Evolutionary conservation across 1,284 basidiomycete species (phyloP).

Genomic region (Apiotrichum gracile): DNA sequence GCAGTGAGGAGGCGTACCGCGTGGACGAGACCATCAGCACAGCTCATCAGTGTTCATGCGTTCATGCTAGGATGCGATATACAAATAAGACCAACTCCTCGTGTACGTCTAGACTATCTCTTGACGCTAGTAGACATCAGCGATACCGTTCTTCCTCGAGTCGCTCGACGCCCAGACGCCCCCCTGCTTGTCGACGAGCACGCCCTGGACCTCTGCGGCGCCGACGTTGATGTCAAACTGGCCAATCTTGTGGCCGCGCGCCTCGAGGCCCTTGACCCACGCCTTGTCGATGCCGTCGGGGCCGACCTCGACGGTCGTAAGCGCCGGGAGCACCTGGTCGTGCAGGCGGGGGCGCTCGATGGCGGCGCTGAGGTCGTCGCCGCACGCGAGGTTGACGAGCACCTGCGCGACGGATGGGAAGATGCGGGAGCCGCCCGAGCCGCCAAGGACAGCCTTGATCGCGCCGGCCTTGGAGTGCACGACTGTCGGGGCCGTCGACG

Average conservation of each 20-base stretch:
- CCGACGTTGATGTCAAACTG: slow-evolving; percentile 48
- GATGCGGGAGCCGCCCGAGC: slow-evolving; percentile 80
- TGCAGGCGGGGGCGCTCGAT: slow-evolving; percentile 87
- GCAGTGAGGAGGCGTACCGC: too few relatives aligned
- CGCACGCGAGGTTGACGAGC: slow-evolving; percentile 75
- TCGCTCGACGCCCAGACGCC: slow-evolving; percentile 38
- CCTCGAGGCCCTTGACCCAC: slow-evolving; percentile 55
- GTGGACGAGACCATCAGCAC: too few relatives aligned
- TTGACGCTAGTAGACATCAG: slow-evolving; percentile 37
- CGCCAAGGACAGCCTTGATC: slow-evolving; percentile 69
- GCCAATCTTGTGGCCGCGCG: slow-evolving; percentile 66
- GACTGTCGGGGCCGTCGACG: slow-evolving; percentile 74
- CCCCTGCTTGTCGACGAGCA: slow-evolving; percentile 54
- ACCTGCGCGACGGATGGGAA: slow-evolving; percentile 74
- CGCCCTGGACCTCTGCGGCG: slow-evolving; percentile 56
- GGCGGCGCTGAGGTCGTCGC: slow-evolving; percentile 68
- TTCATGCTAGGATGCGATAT: neutral
- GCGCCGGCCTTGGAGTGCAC: slow-evolving; percentile 66
- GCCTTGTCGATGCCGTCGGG: slow-evolving; percentile 52
- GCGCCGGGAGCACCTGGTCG: slow-evolving; percentile 72
- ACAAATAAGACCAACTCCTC: neutral
- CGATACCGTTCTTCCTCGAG: slow-evolving; percentile 43
- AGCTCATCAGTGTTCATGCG: neutral
- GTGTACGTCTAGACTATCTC: too few relatives aligned
- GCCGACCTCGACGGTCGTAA: slow-evolving; percentile 59